phyloP scores from a whole-genome alignment of 805 yeast species.

The Candida krabiensis region DNA sequence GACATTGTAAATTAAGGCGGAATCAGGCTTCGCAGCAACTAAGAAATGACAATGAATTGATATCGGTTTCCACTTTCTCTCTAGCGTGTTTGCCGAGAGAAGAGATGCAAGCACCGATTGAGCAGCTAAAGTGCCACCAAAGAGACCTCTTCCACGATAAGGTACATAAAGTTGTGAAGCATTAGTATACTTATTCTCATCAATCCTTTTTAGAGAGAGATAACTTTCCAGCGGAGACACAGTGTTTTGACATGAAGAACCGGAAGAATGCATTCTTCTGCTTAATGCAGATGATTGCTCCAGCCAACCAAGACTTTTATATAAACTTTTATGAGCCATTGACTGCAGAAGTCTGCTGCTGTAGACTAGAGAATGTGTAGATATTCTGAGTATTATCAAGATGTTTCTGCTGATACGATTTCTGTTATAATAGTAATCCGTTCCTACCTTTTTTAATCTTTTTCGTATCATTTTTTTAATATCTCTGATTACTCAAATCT shows the following conservation, averaged over 20 bases:
- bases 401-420: too few species aligned
- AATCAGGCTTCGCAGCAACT: conserved; percentile 47
- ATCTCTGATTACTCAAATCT: too few species aligned
- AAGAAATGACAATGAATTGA: conserved; percentile 66
- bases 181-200: conserved; percentile 24
- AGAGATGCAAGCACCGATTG: conserved; percentile 64
- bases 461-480: too few species aligned
- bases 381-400: too few species aligned
- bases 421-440: too few species aligned
- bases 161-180: conserved; percentile 38
- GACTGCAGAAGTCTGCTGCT: too few species aligned
- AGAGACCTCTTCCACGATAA: conserved; percentile 60
- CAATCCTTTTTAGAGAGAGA: conserved; percentile 22
- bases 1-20: conserved; percentile 55
- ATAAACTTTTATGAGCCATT: too few species aligned
- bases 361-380: too few species aligned
- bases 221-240: conserved; percentile 21
- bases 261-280: background rate
- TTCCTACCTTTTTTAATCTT: too few species aligned
- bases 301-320: too few species aligned
- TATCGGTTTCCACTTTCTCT: conserved; percentile 47
- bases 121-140: conserved; percentile 70
- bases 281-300: too few species aligned
- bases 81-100: conserved; percentile 41
- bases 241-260: background rate